Evolutionary conservation across 805 yeast species (phyloP).

Genomic region (Ogataea henricii): DNA sequence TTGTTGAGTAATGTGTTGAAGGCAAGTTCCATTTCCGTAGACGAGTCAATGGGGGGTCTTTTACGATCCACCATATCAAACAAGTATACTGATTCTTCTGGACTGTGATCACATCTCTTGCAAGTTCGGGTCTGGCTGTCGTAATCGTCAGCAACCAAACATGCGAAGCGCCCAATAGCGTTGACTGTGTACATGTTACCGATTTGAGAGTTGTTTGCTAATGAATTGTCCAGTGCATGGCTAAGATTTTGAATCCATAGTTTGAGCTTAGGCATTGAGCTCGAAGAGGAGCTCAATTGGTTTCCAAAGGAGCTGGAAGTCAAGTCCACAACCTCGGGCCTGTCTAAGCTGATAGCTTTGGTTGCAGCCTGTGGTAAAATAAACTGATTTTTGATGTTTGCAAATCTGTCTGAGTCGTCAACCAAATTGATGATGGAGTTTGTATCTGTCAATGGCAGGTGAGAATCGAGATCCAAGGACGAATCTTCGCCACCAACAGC

Average conservation of each 20-base stretch:
- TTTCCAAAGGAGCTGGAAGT: slow-evolving; percentile 14
- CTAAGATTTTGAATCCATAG: slow-evolving; percentile 15
- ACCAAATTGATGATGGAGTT: slow-evolving; percentile 12
- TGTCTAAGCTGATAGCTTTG: neutral
- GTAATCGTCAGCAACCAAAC: slow-evolving; percentile 42
- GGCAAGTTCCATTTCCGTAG: slow-evolving; percentile 22
- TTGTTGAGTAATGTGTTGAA: slow-evolving; percentile 31
- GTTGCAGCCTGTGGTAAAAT: slow-evolving; percentile 1
- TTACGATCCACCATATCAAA: slow-evolving; percentile 27
- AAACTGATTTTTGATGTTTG: slow-evolving; percentile 6
- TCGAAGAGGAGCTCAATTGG: neutral
- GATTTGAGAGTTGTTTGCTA: slow-evolving; percentile 13
- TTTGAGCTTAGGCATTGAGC: slow-evolving; percentile 6
- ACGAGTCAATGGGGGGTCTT: slow-evolving; percentile 31
- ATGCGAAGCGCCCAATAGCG: slow-evolving; percentile 44
- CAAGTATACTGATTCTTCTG: slow-evolving; percentile 16
- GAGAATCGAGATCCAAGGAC: slow-evolving; percentile 9
- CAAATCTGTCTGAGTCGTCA: slow-evolving; percentile 11
- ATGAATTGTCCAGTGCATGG: slow-evolving; percentile 2
- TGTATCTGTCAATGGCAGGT: slow-evolving; percentile 16
- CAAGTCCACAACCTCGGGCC: slow-evolving; percentile 16
- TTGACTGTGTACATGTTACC: slow-evolving; percentile 35
- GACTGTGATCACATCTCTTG: slow-evolving; percentile 37
- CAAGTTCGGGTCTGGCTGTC: slow-evolving; percentile 38
- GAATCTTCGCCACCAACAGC: slow-evolving; percentile 6